Conservation (phyloP, 371 early-diverging fungal genomes). For the Mucor plumbeus region DNA sequence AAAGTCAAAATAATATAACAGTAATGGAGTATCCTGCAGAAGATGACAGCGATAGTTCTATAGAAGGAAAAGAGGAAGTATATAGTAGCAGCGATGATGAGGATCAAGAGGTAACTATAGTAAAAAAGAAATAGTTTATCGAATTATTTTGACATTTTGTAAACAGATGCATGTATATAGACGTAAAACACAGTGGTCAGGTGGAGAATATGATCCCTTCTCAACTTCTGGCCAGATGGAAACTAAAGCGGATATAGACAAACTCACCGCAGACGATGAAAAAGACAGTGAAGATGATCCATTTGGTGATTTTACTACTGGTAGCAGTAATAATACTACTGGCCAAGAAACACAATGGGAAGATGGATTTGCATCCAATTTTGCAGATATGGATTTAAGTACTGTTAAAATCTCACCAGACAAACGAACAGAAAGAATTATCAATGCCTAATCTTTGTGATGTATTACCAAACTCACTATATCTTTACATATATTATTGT, state of each 20-base stretch:
- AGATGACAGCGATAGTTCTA: not conserved
- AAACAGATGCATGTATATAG: not conserved
- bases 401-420: not conserved
- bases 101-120: not conserved
- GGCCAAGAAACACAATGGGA: conserved; percentile 8
- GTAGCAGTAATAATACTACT: not conserved
- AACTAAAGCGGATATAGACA: not conserved
- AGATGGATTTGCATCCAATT: conserved; percentile 19
- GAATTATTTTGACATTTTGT: no score
- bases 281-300: conserved; percentile 45
- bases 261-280: not conserved
- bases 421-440: not conserved
- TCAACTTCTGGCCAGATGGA: not conserved
- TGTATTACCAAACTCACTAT: not conserved
- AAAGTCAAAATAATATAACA: not conserved
- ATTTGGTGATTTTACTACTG: conserved; percentile 41
- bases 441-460: not conserved
- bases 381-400: conserved; percentile 18
- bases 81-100: conserved; percentile 32
- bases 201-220: conserved; percentile 1
- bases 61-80: not conserved
- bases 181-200: conserved; percentile 3
- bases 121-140: no score
- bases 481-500: no score
- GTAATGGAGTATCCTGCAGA: not conserved